Conservation (phyloP, 495 filamentous ascomycete species). For the Aspergillus leporis region DNA sequence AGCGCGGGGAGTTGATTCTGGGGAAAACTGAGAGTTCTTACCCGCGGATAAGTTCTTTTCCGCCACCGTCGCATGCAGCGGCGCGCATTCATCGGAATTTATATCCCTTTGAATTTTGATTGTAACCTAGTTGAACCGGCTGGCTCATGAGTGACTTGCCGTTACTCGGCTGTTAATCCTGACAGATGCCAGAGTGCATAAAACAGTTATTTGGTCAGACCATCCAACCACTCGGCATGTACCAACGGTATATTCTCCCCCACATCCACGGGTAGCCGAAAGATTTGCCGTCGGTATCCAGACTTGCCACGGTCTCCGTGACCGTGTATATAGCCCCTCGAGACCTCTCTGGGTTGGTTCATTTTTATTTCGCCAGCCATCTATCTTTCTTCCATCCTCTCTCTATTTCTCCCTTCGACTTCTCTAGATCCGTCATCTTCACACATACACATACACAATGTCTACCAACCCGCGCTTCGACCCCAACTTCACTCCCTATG, state of each 20-base stretch:
- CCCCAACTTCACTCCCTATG: slow-evolving; percentile 73
- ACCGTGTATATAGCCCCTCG: slow-evolving; percentile 25
- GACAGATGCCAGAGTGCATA: too few relatives aligned
- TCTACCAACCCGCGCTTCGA: slow-evolving; percentile 54
- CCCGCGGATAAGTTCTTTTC: too few relatives aligned
- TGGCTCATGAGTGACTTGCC: too few relatives aligned
- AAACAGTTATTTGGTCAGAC: not conserved
- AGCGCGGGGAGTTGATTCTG: too few relatives aligned
- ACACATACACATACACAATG: slow-evolving; percentile 29
- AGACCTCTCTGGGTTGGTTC: not conserved
- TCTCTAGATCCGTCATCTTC: slow-evolving; percentile 5
- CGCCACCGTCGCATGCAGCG: too few relatives aligned
- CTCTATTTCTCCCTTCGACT: not conserved
- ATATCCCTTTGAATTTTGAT: too few relatives aligned
- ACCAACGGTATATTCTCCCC: slow-evolving; percentile 17
- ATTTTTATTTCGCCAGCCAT: not conserved
- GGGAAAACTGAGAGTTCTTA: too few relatives aligned
- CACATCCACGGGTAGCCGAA: slow-evolving; percentile 26
- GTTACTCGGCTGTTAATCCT: too few relatives aligned
- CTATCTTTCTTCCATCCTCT: too few relatives aligned
- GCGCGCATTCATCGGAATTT: too few relatives aligned
- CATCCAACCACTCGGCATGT: slow-evolving; percentile 24
- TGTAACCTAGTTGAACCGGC: too few relatives aligned
- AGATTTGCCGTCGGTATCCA: slow-evolving; percentile 28
- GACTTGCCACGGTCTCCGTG: slow-evolving; percentile 11